A percentile compares a stretch with the other conserved stretches of the same genome.
Conservation (phyloP, 176 grass and related monocot genomes). For the Saccharum officinarum region DNA sequence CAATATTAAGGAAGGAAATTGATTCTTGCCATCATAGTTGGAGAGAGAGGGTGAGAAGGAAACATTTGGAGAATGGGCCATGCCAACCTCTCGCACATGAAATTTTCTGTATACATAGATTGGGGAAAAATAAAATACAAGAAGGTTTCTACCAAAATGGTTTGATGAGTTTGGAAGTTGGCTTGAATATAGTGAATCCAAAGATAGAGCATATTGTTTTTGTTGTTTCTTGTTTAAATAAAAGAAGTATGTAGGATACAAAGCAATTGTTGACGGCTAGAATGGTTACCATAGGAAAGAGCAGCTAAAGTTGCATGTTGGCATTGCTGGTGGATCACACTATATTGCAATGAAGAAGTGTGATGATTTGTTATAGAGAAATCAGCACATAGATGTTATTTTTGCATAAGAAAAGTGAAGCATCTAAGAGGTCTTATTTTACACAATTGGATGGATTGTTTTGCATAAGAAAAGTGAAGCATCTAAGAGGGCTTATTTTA, state of each 20-base stretch:
- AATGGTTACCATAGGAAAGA: background rate
- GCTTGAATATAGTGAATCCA: background rate
- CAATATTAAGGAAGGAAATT: background rate
- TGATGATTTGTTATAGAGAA: background rate
- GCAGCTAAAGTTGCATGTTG: background rate
- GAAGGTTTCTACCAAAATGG: background rate
- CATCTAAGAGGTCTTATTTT: background rate
- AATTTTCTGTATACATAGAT: background rate
- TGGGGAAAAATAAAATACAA: background rate
- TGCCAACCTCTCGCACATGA: too few relatives aligned
- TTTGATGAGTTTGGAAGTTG: background rate
- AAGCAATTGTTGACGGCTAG: background rate
- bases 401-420: background rate
- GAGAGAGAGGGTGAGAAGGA: background rate
- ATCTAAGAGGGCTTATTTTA: too few relatives aligned
- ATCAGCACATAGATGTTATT: background rate
- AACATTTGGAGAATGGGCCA: too few relatives aligned
- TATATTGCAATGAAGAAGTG: background rate
- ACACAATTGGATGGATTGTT: background rate
- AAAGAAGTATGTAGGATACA: background rate
- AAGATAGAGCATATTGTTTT: background rate
- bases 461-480: too few relatives aligned
- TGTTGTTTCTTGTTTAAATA: background rate
- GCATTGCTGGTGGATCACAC: background rate
- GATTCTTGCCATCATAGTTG: background rate